These are phyloP conservation scores for Claviceps sp. DNA, from an alignment of 2,329 filamentous ascomycete genomes.

Conservation along the genomic window DNA sequence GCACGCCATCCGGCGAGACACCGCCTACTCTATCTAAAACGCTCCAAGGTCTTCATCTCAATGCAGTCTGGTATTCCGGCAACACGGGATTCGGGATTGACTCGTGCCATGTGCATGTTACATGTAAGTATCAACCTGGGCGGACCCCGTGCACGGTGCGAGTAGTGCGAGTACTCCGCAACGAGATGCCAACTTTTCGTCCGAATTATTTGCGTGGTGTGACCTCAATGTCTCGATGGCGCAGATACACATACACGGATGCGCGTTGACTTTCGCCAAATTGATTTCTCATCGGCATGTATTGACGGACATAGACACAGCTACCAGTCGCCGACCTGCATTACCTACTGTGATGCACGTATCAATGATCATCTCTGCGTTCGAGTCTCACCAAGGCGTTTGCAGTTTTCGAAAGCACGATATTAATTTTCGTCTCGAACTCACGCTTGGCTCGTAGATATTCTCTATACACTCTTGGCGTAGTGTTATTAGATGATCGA, in stretches of 20 bases:
- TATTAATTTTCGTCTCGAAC: no score
- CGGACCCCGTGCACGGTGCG: no score
- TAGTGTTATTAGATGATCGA: background rate
- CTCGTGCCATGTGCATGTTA: background rate
- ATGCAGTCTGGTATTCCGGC: background rate
- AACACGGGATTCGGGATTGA: background rate
- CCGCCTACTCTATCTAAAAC: background rate
- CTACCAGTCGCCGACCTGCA: background rate
- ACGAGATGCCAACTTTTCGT: background rate
- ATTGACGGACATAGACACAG: background rate
- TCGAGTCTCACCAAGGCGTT: slow-evolving; percentile 5
- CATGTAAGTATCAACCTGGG: no score
- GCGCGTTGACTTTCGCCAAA: background rate
- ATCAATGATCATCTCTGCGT: background rate
- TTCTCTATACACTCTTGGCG: background rate
- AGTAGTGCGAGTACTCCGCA: no score
- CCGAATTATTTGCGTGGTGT: background rate
- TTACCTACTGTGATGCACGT: background rate
- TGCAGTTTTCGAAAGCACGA: background rate
- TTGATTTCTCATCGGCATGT: background rate
- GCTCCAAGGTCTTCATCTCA: background rate
- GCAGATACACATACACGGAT: background rate
- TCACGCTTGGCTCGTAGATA: background rate
- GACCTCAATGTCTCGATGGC: background rate
- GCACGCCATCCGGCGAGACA: background rate